Conservation (phyloP, 306 rosid species). For the Castanea crenata region DNA sequence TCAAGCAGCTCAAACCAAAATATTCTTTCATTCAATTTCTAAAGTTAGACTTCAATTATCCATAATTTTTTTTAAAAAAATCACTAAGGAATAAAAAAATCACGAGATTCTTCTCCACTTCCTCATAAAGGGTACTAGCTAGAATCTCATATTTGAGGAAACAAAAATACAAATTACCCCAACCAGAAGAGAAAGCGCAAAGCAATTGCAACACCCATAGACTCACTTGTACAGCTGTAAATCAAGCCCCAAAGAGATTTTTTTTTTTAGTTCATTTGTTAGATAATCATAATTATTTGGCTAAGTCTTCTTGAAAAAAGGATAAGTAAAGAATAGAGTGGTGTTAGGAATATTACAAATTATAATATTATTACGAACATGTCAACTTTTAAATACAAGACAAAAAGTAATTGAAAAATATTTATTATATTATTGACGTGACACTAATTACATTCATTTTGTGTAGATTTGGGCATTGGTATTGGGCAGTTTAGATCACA, state of each 20-base stretch:
- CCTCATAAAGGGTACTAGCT: neutral
- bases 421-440: no score
- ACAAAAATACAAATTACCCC: no score
- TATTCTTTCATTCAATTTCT: neutral
- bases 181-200: neutral
- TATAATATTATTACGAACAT: no score
- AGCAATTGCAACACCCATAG: neutral
- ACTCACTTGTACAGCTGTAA: no score
- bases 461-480: slow-evolving; percentile 11
- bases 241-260: no score
- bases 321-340: neutral
- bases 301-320: neutral
- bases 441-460: neutral
- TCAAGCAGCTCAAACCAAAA: neutral
- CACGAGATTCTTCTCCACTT: neutral
- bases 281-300: no score
- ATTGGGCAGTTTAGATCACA: slow-evolving; percentile 19
- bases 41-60: no score
- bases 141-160: no score
- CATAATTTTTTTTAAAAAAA: no score
- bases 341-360: neutral
- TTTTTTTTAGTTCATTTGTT: neutral
- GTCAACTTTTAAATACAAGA: no score
- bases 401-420: no score
- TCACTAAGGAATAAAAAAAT: neutral